Conservation (phyloP, 192 early-diverging fungal species). For the Coemansia sp. region DNA sequence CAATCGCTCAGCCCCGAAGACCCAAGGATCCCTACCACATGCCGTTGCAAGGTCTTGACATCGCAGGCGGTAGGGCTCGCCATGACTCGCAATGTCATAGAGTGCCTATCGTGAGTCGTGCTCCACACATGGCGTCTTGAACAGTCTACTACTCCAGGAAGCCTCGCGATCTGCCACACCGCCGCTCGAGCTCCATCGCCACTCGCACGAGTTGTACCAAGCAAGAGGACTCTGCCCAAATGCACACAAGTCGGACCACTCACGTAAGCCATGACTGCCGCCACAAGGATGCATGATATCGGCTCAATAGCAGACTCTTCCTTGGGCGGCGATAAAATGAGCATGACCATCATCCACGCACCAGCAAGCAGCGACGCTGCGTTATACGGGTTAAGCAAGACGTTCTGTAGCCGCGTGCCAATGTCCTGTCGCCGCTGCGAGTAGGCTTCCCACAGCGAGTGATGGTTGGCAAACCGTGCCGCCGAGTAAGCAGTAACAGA, state of each 20-base stretch:
- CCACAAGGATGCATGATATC: slow-evolving; percentile 28
- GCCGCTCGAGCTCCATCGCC: slow-evolving; percentile 1
- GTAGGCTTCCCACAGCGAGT: slow-evolving; percentile 26
- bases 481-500: slow-evolving; percentile 19
- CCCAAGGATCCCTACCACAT: slow-evolving; percentile 18
- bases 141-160: slow-evolving; percentile 35
- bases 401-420: slow-evolving; percentile 24
- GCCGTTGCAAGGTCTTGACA: slow-evolving; percentile 4
- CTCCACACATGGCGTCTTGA: slow-evolving; percentile 25
- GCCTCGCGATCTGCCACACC: slow-evolving; percentile 14
- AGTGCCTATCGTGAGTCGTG: slow-evolving; percentile 10
- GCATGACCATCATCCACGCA: slow-evolving; percentile 21
- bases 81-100: slow-evolving; percentile 18
- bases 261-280: slow-evolving; percentile 25
- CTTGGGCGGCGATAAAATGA: slow-evolving; percentile 18
- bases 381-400: slow-evolving; percentile 38
- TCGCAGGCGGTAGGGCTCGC: neutral
- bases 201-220: slow-evolving; percentile 7
- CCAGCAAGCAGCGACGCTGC: slow-evolving; percentile 28
- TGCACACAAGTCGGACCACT: slow-evolving; percentile 29
- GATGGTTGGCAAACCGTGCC: slow-evolving; percentile 36
- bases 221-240: slow-evolving; percentile 27
- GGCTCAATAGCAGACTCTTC: slow-evolving; percentile 40
- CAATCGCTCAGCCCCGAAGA: slow-evolving; percentile 12
- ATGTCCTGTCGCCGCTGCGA: slow-evolving; percentile 1